A percentile compares a stretch with the other conserved stretches of the same genome.
phyloP scores from a whole-genome alignment of 169 alveolate genomes.

The Plasmodium vinckei region DNA sequence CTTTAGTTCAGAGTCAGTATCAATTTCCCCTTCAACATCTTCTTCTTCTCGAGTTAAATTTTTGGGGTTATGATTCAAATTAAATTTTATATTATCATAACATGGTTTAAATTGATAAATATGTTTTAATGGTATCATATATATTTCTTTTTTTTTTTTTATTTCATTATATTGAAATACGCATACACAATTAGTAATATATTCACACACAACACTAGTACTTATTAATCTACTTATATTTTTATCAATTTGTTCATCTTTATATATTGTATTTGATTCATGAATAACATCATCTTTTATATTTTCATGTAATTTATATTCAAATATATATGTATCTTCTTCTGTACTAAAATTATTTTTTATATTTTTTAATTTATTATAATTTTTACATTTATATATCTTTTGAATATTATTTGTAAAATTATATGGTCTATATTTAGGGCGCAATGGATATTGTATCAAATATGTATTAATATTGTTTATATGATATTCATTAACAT shows the following conservation, averaged over 20 bases:
- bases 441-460: slow-evolving; percentile 71
- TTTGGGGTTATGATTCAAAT: background rate
- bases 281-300: slow-evolving; percentile 39
- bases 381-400: slow-evolving; percentile 43
- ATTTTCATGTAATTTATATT: slow-evolving; percentile 62
- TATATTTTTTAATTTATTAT: slow-evolving; percentile 56
- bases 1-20: background rate
- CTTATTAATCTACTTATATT: slow-evolving; percentile 72
- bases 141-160: slow-evolving; percentile 68
- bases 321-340: slow-evolving; percentile 72
- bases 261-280: slow-evolving; percentile 36
- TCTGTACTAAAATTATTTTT: slow-evolving; percentile 30
- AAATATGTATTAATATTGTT: slow-evolving; percentile 65
- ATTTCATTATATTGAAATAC: slow-evolving; percentile 71
- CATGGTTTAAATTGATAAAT: slow-evolving; percentile 74
- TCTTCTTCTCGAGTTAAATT: too few species aligned
- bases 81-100: slow-evolving; percentile 36
- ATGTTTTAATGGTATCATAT: slow-evolving; percentile 68
- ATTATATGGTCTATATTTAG: slow-evolving; percentile 74
- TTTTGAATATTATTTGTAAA: slow-evolving; percentile 59
- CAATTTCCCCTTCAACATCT: too few species aligned
- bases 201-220: slow-evolving; percentile 74
- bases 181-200: slow-evolving; percentile 66
- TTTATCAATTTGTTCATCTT: slow-evolving; percentile 24
- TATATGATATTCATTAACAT: slow-evolving; percentile 53